These are phyloP conservation scores for Vaccinium myrtillus DNA, from an alignment of 148 eudicot genomes.

Conservation along the genomic window DNA sequence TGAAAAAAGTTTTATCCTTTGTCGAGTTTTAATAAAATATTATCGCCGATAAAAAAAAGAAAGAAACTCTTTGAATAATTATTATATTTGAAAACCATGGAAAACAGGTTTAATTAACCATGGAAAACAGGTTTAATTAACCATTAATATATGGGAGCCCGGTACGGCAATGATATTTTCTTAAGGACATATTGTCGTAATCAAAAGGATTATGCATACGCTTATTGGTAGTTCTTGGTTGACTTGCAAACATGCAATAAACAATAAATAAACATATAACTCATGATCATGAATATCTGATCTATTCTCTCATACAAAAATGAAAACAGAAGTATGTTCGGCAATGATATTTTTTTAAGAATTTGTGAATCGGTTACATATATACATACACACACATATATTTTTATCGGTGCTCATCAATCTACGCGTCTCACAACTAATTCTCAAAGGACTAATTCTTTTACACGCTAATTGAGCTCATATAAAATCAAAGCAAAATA, in stretches of 20 bases:
- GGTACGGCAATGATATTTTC: background rate
- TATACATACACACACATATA: background rate
- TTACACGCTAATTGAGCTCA: too few relatives aligned
- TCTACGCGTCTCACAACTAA: too few relatives aligned
- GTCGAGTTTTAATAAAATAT: too few relatives aligned
- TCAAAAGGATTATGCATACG: background rate
- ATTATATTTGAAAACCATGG: too few relatives aligned
- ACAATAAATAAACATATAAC: constrained; percentile 2
- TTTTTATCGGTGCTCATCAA: too few relatives aligned
- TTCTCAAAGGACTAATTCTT: too few relatives aligned
- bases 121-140: background rate
- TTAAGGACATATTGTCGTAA: background rate
- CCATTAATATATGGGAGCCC: background rate
- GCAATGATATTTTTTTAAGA: background rate
- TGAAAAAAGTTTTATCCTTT: too few relatives aligned
- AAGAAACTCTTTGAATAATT: too few relatives aligned
- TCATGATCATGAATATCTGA: too few relatives aligned
- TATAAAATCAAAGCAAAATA: too few relatives aligned
- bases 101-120: background rate
- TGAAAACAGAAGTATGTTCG: constrained; percentile 7
- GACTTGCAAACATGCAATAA: background rate
- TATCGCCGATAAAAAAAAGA: too few relatives aligned
- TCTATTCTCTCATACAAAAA: too few relatives aligned
- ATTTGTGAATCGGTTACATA: background rate
- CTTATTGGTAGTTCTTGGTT: background rate